Conservation (phyloP, 2,329 filamentous ascomycete genomes). For the Graphilbum ipis-grandicollis region DNA sequence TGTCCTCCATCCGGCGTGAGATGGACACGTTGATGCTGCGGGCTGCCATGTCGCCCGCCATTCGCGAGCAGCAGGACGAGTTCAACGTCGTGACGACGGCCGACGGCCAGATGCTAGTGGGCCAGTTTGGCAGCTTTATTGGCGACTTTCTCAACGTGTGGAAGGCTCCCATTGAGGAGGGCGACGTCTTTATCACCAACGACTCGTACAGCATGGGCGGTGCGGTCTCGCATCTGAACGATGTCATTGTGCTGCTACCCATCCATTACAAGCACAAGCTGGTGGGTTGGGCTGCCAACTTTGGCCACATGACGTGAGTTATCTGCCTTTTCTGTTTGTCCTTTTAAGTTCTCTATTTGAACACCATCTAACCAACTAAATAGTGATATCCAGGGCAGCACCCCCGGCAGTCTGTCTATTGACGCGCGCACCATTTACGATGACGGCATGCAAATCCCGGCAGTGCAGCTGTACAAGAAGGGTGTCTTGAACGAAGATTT, state of each 20-base stretch:
- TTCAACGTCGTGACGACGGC: constrained; percentile 34
- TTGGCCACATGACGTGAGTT: constrained; percentile 25
- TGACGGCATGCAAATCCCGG: constrained; percentile 30
- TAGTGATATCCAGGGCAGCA: constrained; percentile 20
- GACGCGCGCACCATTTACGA: constrained; percentile 28
- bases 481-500: constrained; percentile 25
- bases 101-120: constrained; percentile 30
- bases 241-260: constrained; percentile 29
- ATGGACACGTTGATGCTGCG: constrained; percentile 34
- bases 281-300: constrained; percentile 31
- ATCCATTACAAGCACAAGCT: constrained; percentile 25
- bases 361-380: too few relatives aligned
- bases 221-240: constrained; percentile 30
- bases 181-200: constrained; percentile 32
- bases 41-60: constrained; percentile 30
- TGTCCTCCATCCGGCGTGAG: constrained; percentile 27
- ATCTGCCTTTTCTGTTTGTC: too few relatives aligned
- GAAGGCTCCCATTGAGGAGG: constrained; percentile 27
- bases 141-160: constrained; percentile 26
- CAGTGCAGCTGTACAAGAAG: constrained; percentile 25
- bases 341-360: too few relatives aligned
- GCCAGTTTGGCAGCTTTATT: constrained; percentile 19
- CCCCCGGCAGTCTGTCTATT: constrained; percentile 31
- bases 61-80: constrained; percentile 30
- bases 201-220: constrained; percentile 30